Evolutionary conservation across 805 yeast species (phyloP).

Genomic region (Brettanomyces naardenensis): DNA sequence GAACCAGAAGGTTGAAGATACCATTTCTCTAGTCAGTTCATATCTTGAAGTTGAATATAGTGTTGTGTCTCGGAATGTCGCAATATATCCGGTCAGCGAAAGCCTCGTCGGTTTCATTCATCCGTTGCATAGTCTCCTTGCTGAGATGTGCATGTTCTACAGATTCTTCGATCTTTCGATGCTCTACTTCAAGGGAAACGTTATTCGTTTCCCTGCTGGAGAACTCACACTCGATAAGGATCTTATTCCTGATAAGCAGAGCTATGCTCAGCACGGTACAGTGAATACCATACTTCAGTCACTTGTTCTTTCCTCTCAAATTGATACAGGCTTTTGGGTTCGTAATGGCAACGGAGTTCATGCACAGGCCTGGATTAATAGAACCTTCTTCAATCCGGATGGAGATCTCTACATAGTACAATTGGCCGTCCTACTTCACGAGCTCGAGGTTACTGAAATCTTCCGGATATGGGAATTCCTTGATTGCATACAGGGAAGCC

Average conservation of each 20-base stretch:
- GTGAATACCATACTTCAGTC: conserved; percentile 39
- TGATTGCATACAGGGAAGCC: conserved; percentile 10
- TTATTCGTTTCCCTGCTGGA: background rate
- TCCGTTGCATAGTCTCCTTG: conserved; percentile 51
- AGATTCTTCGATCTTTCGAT: conserved; percentile 19
- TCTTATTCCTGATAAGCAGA: background rate
- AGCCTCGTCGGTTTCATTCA: conserved; percentile 26
- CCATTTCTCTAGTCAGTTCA: conserved; percentile 10
- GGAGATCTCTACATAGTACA: conserved; percentile 42
- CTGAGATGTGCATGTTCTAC: conserved; percentile 32
- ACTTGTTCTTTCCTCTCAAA: conserved; percentile 53
- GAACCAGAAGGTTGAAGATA: conserved; percentile 20
- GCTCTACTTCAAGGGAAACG: conserved; percentile 6
- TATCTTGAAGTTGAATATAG: conserved; percentile 3
- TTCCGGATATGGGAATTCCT: conserved; percentile 52
- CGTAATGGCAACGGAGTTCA: conserved; percentile 51
- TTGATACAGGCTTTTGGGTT: conserved; percentile 62
- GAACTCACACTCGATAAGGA: background rate
- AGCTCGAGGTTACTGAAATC: conserved; percentile 29
- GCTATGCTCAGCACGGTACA: background rate
- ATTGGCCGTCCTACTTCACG: conserved; percentile 30
- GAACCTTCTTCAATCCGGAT: conserved; percentile 17
- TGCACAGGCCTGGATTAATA: conserved; percentile 15
- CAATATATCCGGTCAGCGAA: conserved; percentile 29
- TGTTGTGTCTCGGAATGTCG: conserved; percentile 38